Conservation (phyloP, 2,329 filamentous ascomycete species). For the Fusarium pseudonygamai region DNA sequence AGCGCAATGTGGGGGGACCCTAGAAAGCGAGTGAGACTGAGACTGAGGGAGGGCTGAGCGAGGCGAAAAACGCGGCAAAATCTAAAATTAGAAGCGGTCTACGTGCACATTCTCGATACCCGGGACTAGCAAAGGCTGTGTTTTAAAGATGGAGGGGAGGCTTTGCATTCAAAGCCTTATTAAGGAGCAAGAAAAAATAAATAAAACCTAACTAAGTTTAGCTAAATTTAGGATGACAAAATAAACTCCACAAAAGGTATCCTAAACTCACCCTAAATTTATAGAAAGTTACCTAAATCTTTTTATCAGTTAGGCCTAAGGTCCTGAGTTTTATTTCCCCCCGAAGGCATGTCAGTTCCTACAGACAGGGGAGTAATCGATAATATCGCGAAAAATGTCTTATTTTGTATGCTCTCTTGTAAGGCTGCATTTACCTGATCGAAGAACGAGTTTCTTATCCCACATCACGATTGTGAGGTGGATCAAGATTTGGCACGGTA, state of each 20-base stretch:
- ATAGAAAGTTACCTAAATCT: too few relatives aligned
- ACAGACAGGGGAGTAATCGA: background rate
- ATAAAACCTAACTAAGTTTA: too few relatives aligned
- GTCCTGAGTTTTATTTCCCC: too few relatives aligned
- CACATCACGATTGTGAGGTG: background rate
- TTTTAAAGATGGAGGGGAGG: slow-evolving; percentile 26
- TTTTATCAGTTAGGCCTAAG: too few relatives aligned
- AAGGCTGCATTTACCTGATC: slow-evolving; percentile 8
- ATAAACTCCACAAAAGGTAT: too few relatives aligned
- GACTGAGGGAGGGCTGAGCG: slow-evolving; percentile 32
- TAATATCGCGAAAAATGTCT: slow-evolving; percentile 2
- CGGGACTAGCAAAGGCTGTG: slow-evolving; percentile 34
- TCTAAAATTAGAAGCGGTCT: slow-evolving; percentile 40
- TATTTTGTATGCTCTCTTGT: background rate
- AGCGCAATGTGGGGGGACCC: slow-evolving; percentile 1
- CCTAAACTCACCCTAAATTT: too few relatives aligned
- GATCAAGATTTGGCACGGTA: background rate
- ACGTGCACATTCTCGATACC: slow-evolving; percentile 12
- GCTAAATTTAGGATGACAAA: too few relatives aligned
- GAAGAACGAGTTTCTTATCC: background rate
- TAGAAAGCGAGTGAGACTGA: background rate
- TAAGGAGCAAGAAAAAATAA: too few relatives aligned
- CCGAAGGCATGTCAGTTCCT: background rate
- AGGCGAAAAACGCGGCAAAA: slow-evolving; percentile 27
- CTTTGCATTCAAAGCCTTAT: slow-evolving; percentile 1